Conservation (phyloP, 495 filamentous ascomycete species). For the Penicillium herquei region DNA sequence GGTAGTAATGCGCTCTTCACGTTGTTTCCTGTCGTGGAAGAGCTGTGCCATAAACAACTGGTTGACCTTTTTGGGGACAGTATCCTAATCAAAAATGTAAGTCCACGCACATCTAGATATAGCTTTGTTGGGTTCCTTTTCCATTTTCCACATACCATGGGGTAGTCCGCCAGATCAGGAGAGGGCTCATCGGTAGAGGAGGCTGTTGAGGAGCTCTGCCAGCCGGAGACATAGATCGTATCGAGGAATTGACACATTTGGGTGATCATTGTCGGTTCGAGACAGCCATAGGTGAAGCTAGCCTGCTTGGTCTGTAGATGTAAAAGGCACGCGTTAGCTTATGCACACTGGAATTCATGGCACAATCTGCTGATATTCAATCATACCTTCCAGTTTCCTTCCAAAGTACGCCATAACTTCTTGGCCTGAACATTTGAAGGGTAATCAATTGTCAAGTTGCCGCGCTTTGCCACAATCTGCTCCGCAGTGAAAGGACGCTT, state of each 20-base stretch:
- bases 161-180: slow-evolving; percentile 97
- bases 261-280: slow-evolving; percentile 97
- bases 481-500: slow-evolving; percentile 92
- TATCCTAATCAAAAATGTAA: slow-evolving; percentile 58
- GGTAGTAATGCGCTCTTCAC: slow-evolving; percentile 84
- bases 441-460: slow-evolving; percentile 87
- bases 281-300: slow-evolving; percentile 93
- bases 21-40: slow-evolving; percentile 99
- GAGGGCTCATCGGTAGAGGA: slow-evolving; percentile 93
- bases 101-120: background rate
- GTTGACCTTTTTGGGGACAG: slow-evolving; percentile 95
- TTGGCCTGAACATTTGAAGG: slow-evolving; percentile 83
- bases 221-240: slow-evolving; percentile 97
- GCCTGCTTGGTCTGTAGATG: slow-evolving; percentile 67
- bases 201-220: slow-evolving; percentile 97
- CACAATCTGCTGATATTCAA: background rate
- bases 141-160: slow-evolving; percentile 63
- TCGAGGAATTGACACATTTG: slow-evolving; percentile 99
- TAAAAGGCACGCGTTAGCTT: background rate
- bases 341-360: background rate
- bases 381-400: slow-evolving; percentile 76
- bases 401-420: slow-evolving; percentile 92
- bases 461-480: slow-evolving; percentile 93
- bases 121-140: background rate
- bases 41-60: slow-evolving; percentile 97